phyloP scores from a whole-genome alignment of 1,284 basidiomycete genomes.

The Puccinia horiana region DNA sequence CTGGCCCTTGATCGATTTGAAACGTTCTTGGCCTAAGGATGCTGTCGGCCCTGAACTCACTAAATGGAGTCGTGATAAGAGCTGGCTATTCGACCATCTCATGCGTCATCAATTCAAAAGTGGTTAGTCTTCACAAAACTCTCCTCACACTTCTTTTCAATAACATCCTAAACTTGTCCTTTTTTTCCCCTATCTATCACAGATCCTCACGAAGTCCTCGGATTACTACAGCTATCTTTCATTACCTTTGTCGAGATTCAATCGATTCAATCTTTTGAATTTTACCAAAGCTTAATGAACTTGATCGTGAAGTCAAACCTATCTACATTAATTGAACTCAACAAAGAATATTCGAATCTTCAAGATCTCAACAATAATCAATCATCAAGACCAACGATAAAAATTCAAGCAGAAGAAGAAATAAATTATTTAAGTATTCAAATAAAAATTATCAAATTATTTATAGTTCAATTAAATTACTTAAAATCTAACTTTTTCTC shows the following conservation, averaged over 20 bases:
- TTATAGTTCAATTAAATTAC: constrained; percentile 21
- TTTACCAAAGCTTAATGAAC: constrained; percentile 36
- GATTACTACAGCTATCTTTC: constrained; percentile 41
- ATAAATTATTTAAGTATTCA: neutral
- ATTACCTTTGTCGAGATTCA: constrained; percentile 40
- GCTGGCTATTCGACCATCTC: constrained; percentile 54
- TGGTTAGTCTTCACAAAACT: constrained; percentile 7
- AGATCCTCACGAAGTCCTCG: constrained; percentile 35
- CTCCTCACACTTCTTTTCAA: neutral
- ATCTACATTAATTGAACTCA: neutral
- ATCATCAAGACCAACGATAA: neutral
- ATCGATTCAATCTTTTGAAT: constrained; percentile 44
- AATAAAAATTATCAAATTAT: neutral
- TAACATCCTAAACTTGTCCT: neutral
- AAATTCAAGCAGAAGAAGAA: neutral
- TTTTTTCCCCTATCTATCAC: neutral
- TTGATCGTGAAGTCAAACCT: constrained; percentile 16
- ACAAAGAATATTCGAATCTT: neutral
- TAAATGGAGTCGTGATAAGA: constrained; percentile 56
- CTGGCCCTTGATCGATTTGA: constrained; percentile 54
- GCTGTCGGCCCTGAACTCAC: constrained; percentile 54
- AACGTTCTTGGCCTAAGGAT: constrained; percentile 55
- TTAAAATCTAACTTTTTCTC: constrained; percentile 33
- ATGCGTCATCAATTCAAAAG: constrained; percentile 49
- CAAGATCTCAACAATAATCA: neutral